These are phyloP conservation scores for Pseudogymnoascus sp. DNA, from an alignment of 2,329 filamentous ascomycete species.

Conservation along the genomic window DNA sequence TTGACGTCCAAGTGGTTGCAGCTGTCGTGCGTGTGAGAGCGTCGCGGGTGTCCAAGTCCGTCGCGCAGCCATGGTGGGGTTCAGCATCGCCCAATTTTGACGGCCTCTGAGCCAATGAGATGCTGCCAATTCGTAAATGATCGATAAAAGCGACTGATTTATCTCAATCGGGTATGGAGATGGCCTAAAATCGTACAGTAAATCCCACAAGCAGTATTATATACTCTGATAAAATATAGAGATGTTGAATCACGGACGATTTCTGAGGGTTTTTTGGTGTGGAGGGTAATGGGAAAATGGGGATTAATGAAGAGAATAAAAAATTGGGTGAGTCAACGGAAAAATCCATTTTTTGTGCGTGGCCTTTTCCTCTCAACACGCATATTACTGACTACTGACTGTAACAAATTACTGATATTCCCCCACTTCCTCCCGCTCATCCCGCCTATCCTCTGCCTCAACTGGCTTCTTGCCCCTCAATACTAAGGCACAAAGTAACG, in stretches of 20 bases:
- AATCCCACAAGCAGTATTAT: slow-evolving; percentile 3
- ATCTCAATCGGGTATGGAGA: slow-evolving; percentile 1
- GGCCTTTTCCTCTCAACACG: background rate
- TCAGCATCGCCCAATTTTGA: slow-evolving; percentile 6
- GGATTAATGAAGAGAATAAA: background rate
- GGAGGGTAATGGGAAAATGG: background rate
- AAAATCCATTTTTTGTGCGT: slow-evolving; percentile 8
- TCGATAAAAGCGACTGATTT: background rate
- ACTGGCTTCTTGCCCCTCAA: background rate
- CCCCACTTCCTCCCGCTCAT: slow-evolving; percentile 1
- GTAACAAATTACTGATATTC: slow-evolving; percentile 6
- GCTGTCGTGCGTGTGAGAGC: background rate
- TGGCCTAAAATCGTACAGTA: background rate
- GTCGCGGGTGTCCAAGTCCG: slow-evolving; percentile 9
- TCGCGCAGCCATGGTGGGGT: slow-evolving; percentile 10
- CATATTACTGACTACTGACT: slow-evolving; percentile 9
- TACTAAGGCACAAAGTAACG: slow-evolving; percentile 1
- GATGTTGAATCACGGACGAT: slow-evolving; percentile 2
- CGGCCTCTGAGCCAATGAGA: background rate
- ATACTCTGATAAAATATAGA: background rate
- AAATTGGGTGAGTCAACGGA: slow-evolving; percentile 5
- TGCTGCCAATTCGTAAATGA: background rate
- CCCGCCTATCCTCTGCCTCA: slow-evolving; percentile 4
- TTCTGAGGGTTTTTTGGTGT: background rate
- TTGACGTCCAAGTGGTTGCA: slow-evolving; percentile 2